Evolutionary conservation across 805 yeast genomes (phyloP), one percentile per base, ranked within the genome.

Genomic region (Candida pini): DNA sequence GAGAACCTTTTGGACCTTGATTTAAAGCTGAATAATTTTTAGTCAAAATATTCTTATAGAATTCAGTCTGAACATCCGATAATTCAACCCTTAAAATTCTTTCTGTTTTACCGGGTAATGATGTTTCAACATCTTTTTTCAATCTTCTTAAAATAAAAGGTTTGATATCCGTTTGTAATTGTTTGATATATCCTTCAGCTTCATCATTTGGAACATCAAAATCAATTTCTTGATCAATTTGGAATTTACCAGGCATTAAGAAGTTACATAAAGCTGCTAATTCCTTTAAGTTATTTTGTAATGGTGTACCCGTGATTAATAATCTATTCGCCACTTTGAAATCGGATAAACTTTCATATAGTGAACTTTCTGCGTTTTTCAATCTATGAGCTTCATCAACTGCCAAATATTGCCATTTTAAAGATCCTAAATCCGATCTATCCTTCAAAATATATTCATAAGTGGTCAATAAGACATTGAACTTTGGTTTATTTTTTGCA

Each of bases 351-450:
- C 95, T 81, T 54, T 90, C 97, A 57, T 92, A 92, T 26, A 92
- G 64, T 0, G 97, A 89, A 19, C 92, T 79, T 56, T 89, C 97
- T 0, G 96, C 85, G 55, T 92, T 92, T 50, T 92, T 92, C 54
- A 92, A 69, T 54, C 98, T 73, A 63, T 92, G 99, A 5, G 98
- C 99, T 64, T 92, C 99, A 60, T 92, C 99, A 18, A 92, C 97
- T 2, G 98, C 98, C 47, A 94, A 63, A 55, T 82, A 92, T 56
- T 89, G 97, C 99, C 99, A 92, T 57, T 74, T 82, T 39, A 92
- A 74, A 19, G 75, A 56, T 4, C 96, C 95, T 33, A 92, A 70
- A 41, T 84, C 94, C 17, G 66, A 47, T 28, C 88, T 69, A 58
- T 92, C 99, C 53, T 92, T 92, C 54, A 92, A 70, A 45, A 92